A percentile compares a stretch with the other conserved stretches of the same genome.
phyloP scores from a whole-genome alignment of 1,139 yeast genomes.

The Lodderomyces pseudojiufengensis region DNA sequence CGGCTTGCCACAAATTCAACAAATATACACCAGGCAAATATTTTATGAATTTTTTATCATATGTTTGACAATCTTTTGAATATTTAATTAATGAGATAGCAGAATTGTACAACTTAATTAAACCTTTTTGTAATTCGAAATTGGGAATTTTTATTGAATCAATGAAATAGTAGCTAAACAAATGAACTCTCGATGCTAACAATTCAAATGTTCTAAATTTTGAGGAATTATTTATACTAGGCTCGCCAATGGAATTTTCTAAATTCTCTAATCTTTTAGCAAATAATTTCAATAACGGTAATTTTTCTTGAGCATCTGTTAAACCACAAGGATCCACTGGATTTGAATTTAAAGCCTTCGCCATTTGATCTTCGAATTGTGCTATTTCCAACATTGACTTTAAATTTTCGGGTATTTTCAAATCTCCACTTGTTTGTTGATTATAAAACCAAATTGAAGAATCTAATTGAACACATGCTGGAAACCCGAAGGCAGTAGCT shows the following conservation, averaged over 20 bases:
- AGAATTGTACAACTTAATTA: constrained; percentile 74
- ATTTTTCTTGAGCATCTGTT: constrained; percentile 62
- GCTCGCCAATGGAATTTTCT: constrained; percentile 44
- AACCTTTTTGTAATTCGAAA: constrained; percentile 69
- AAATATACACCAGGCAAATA: constrained; percentile 84
- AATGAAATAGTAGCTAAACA: constrained; percentile 75
- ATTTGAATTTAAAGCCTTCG: constrained; percentile 71
- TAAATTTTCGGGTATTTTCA: constrained; percentile 57
- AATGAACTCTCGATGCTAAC: constrained; percentile 70
- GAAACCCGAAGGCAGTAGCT: constrained; percentile 91
- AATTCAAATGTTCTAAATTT: constrained; percentile 67
- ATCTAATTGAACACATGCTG: constrained; percentile 85
- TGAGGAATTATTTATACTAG: constrained; percentile 16
- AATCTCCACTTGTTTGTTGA: constrained; percentile 30
- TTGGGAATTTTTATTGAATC: constrained; percentile 55
- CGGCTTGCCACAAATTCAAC: constrained; percentile 85
- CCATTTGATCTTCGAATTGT: constrained; percentile 80
- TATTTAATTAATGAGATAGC: constrained; percentile 70
- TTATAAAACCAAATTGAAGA: constrained; percentile 59
- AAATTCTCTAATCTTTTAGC: constrained; percentile 71
- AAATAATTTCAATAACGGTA: constrained; percentile 69
- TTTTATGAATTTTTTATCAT: constrained; percentile 60
- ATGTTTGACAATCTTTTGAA: constrained; percentile 56
- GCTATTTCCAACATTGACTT: constrained; percentile 79
- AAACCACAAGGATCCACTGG: constrained; percentile 66